Conservation (phyloP, 2,329 filamentous ascomycete genomes). For the Alternaria brassicae region DNA sequence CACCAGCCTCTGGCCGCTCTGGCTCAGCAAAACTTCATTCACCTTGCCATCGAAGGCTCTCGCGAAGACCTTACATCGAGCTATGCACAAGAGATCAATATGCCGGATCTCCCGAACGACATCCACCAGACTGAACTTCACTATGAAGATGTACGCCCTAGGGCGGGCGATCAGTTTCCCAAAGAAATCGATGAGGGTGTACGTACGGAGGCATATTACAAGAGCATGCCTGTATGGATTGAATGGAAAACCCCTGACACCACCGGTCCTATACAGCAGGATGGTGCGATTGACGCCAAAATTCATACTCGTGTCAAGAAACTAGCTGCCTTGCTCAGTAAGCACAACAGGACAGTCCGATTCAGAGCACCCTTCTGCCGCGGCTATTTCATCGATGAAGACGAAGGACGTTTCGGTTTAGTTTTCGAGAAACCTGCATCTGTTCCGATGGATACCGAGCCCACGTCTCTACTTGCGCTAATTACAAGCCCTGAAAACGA, state of each 20-base stretch:
- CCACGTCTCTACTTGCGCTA: slow-evolving; percentile 59
- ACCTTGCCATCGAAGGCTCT: slow-evolving; percentile 42
- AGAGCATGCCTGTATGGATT: slow-evolving; percentile 43
- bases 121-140: slow-evolving; percentile 17
- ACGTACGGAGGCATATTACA: slow-evolving; percentile 42
- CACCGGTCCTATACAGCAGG: slow-evolving; percentile 21
- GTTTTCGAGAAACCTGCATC: slow-evolving; percentile 60
- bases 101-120: slow-evolving; percentile 26
- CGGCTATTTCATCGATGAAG: slow-evolving; percentile 47
- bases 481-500: slow-evolving; percentile 42
- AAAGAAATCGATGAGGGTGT: slow-evolving; percentile 29
- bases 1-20: slow-evolving; percentile 37
- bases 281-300: slow-evolving; percentile 32
- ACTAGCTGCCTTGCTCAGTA: slow-evolving; percentile 43
- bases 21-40: slow-evolving; percentile 48
- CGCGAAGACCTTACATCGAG: slow-evolving; percentile 33
- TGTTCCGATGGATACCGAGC: slow-evolving; percentile 49
- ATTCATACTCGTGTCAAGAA: slow-evolving; percentile 42
- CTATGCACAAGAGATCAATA: slow-evolving; percentile 31
- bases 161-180: slow-evolving; percentile 23
- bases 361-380: slow-evolving; percentile 47
- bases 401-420: slow-evolving; percentile 57
- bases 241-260: slow-evolving; percentile 49
- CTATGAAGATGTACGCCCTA: slow-evolving; percentile 25
- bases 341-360: slow-evolving; percentile 37